Evolutionary conservation across 495 filamentous ascomycete genomes (phyloP), one percentile per base, ranked within the genome.

Genomic region (Talaromyces liani): DNA sequence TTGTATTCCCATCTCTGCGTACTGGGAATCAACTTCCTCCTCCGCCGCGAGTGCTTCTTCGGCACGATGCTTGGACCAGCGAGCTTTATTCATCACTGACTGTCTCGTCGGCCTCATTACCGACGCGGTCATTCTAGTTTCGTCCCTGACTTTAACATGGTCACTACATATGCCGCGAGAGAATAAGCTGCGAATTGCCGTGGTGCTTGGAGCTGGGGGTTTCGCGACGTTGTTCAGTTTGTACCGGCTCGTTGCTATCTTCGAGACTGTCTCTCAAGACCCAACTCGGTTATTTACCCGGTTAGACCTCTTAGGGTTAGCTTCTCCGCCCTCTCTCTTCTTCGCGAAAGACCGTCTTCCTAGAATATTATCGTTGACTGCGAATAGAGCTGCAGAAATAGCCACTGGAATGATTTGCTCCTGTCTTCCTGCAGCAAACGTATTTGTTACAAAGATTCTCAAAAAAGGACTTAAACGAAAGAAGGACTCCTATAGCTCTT

Each of bases 201-300:
- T 71, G 34, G 64, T 82, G n/a, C 68, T 82, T 2, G 70, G 77
- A 10, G 77, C 78, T 0, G 80, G 80, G 60, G 79, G 79, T n/a
- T 65, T 82, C 5, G 79, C 78, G 3, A 79, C 76, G 0, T 75
- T 67, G 2, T 77, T 75, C 61, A 79, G 77, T 75, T 65, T 81
- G 22, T 77, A 75, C 56, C 75, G 79, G 10, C 62, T 82, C 4
- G 66, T 79, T 9, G 20, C 20, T n/a, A n/a, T 51, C 4, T 51
- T 51, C 20, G 47, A 51, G 47, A 4, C 6, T 33, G 31, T 6
- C 31, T 33, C 31, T 33, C 31, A 33, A 33, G 31, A 33, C 7
- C 31, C 31, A 33, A 33, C 31, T 33, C 31, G 31, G 31, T 33
- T 33, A 33, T 33, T 33, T 33, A 33, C 31, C 31, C 31, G 31